phyloP scores from a whole-genome alignment of 306 rosid genomes.

The Boehmeria nivea region DNA sequence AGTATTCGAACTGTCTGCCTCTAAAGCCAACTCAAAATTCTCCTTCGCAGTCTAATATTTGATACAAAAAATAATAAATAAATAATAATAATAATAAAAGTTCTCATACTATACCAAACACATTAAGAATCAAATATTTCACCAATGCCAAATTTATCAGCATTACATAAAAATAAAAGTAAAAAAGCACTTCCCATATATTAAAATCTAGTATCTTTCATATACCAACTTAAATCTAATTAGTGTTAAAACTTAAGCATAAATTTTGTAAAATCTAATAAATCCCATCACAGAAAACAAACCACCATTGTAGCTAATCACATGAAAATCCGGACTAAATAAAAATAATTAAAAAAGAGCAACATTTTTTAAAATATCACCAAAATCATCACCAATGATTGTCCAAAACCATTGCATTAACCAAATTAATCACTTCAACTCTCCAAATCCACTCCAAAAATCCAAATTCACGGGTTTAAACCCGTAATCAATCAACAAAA shows the following conservation, averaged over 20 bases:
- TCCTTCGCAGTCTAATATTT: constrained; percentile 71
- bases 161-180: too few relatives aligned
- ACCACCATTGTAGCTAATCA: too few relatives aligned
- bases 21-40: constrained; percentile 87
- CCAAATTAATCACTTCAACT: not conserved
- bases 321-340: not conserved
- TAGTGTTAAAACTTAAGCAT: too few relatives aligned
- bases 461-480: not conserved
- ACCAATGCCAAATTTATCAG: too few relatives aligned
- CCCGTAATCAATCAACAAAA: not conserved
- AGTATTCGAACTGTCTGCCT: constrained; percentile 70
- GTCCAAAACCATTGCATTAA: not conserved
- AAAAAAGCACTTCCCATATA: not conserved
- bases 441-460: not conserved
- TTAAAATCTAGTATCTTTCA: not conserved
- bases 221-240: not conserved
- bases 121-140: too few relatives aligned
- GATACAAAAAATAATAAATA: constrained; percentile 9
- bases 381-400: too few relatives aligned
- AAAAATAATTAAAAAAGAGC: too few relatives aligned
- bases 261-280: too few relatives aligned
- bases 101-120: too few relatives aligned
- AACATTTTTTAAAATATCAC: not conserved
- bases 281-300: too few relatives aligned
- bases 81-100: too few relatives aligned